These are phyloP conservation scores for Secale cereale DNA, from an alignment of 176 grass and related monocot species.

Conservation along the genomic window DNA sequence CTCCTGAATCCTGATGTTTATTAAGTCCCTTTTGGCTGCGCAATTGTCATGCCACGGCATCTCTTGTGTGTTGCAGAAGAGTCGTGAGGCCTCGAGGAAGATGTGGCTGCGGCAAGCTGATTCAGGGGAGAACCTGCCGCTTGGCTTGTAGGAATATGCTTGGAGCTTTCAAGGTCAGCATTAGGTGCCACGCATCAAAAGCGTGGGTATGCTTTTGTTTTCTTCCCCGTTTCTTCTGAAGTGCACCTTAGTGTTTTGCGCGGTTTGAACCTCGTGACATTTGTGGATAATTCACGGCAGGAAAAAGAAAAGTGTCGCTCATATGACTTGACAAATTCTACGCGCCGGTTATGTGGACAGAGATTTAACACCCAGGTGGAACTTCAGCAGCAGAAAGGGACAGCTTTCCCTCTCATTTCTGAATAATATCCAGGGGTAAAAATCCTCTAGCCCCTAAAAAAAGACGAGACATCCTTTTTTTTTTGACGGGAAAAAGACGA, in stretches of 20 bases:
- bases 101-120: not conserved
- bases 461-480: too few species aligned
- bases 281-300: too few species aligned
- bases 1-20: not conserved
- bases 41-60: not conserved
- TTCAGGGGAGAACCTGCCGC: not conserved
- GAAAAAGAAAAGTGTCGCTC: not conserved
- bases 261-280: too few species aligned
- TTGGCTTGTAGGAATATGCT: slow-evolving; percentile 24
- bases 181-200: not conserved
- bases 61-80: not conserved
- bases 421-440: too few species aligned
- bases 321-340: too few species aligned
- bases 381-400: too few species aligned
- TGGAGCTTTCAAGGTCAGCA: not conserved
- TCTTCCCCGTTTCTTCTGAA: not conserved
- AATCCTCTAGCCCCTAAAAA: too few species aligned
- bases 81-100: not conserved
- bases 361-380: too few species aligned
- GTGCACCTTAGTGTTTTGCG: not conserved
- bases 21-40: not conserved
- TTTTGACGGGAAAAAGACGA: too few species aligned
- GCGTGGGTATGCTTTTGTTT: not conserved
- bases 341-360: too few species aligned
- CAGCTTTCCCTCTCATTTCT: too few species aligned